A percentile compares a stretch with the other conserved stretches of the same genome.
These are phyloP conservation scores for Kuraishia piskuri DNA, from an alignment of 805 yeast species.

Conservation along the genomic window DNA sequence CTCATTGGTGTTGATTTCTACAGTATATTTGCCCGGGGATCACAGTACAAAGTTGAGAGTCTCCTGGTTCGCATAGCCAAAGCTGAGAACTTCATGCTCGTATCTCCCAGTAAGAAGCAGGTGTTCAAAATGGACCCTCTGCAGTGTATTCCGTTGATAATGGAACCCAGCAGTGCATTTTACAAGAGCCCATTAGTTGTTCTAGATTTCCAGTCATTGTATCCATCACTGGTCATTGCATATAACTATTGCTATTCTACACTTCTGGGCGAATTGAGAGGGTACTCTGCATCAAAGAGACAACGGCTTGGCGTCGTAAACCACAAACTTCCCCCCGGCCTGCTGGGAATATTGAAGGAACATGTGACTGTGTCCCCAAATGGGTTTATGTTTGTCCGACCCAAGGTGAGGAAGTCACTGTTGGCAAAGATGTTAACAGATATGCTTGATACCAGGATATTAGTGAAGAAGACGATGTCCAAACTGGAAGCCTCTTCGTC, in stretches of 20 bases:
- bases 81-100: conserved; percentile 59
- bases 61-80: conserved; percentile 67
- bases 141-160: conserved; percentile 80
- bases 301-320: conserved; percentile 47
- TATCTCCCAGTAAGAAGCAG: conserved; percentile 73
- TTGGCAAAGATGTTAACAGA: conserved; percentile 82
- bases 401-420: conserved; percentile 57
- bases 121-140: conserved; percentile 81
- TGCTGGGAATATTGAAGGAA: conserved; percentile 42
- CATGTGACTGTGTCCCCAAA: conserved; percentile 74
- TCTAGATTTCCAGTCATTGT: conserved; percentile 86
- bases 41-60: conserved; percentile 92
- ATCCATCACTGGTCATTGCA: conserved; percentile 89
- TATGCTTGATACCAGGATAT: conserved; percentile 68
- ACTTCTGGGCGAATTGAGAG: conserved; percentile 51
- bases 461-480: conserved; percentile 71
- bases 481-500: conserved; percentile 14
- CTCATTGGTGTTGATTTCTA: conserved; percentile 84
- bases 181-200: conserved; percentile 88
- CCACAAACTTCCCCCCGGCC: conserved; percentile 45
- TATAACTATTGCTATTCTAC: conserved; percentile 84
- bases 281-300: conserved; percentile 31
- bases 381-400: conserved; percentile 71
- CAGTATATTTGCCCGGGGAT: conserved; percentile 83
- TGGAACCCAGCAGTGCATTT: conserved; percentile 84